Base-by-base conservation (phyloP, 1,284 basidiomycete species). In the Ustilago xerochloae region DNA sequence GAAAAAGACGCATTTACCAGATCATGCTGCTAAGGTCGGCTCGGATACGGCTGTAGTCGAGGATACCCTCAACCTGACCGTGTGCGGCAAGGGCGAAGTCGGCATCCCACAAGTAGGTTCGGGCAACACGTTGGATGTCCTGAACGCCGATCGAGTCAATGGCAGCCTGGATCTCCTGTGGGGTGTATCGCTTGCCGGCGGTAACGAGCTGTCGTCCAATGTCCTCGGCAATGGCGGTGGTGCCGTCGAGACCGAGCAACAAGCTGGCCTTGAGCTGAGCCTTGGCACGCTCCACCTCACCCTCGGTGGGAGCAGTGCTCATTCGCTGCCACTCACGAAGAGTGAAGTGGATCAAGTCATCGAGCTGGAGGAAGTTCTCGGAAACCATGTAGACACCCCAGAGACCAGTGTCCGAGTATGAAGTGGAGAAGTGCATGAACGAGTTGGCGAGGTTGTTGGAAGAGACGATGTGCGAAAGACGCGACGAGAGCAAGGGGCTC, bases 371-470 rank as follows among this genome's bases (percentile, higher is more conserved):
- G 69, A 87, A 83, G 88, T 97, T 97, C 89, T 99, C 97, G 28
- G 93, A 91, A 26, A 85, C 85, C 63, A 97, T 87, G 89, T 99
- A 99, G 87, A 97, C 94, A 82, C 97, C 97, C 97, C 97, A 99
- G 47, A 99, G 91, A 82, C 96, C 97, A 18, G 95, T 99, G 87
- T 99, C 97, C 16, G 94, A 95, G 88, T 99, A 99, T n/a, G 93
- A 95, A 12, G 97, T 99, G 39, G 93, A 97, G 90, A 99, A 99
- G 73, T 93, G 94, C 93, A 98, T 97, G 91, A 93, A 99, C 77
- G 92, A 94, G 89, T 99, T 99, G 83, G 97, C 96, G 84, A 99
- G 92, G 88, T 94, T 94, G 90, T 98, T 92, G 71, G 89, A 88
- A 49, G 93, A 93, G 83, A 99, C 88, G 85, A 94, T 92, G 87